Percentiles rank a stretch among this genome's conserved stretches.
These are phyloP conservation scores for Acacia confusa DNA, from an alignment of 306 rosid genomes.

Conservation along the genomic window DNA sequence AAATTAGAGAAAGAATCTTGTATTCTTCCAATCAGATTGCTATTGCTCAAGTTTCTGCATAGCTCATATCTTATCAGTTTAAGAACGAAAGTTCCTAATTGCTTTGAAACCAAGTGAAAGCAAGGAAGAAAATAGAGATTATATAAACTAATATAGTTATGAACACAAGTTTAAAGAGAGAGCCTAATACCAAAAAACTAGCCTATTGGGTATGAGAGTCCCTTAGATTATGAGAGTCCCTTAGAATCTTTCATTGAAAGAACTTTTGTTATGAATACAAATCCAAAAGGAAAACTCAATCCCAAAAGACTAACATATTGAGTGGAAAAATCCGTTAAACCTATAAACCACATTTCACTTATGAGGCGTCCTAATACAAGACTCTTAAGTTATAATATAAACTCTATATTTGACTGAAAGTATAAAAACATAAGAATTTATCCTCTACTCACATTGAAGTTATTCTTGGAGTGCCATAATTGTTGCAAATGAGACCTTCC, in stretches of 20 bases:
- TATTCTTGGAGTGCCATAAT: constrained; percentile 27
- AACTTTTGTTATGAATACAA: too few relatives aligned
- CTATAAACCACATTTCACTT: too few relatives aligned
- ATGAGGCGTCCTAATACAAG: too few relatives aligned
- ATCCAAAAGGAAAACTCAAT: too few relatives aligned
- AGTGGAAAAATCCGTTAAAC: too few relatives aligned
- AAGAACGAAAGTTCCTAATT: background rate
- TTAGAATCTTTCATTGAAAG: too few relatives aligned
- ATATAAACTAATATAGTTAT: background rate
- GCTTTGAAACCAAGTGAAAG: background rate
- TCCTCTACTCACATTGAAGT: constrained; percentile 34
- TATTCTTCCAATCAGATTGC: background rate
- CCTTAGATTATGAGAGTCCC: too few relatives aligned
- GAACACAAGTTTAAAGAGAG: too few relatives aligned
- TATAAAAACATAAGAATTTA: background rate
- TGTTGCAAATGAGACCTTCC: constrained; percentile 30
- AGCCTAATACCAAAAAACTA: too few relatives aligned
- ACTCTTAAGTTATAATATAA: too few relatives aligned
- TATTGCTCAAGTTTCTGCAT: background rate
- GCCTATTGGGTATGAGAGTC: too few relatives aligned
- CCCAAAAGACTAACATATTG: too few relatives aligned
- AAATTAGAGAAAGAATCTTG: background rate
- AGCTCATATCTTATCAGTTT: background rate
- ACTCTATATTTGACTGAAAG: background rate
- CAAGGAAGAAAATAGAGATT: background rate